These are phyloP conservation scores for Zalaria sp. DNA, from an alignment of 2,329 filamentous ascomycete genomes.

Conservation along the genomic window DNA sequence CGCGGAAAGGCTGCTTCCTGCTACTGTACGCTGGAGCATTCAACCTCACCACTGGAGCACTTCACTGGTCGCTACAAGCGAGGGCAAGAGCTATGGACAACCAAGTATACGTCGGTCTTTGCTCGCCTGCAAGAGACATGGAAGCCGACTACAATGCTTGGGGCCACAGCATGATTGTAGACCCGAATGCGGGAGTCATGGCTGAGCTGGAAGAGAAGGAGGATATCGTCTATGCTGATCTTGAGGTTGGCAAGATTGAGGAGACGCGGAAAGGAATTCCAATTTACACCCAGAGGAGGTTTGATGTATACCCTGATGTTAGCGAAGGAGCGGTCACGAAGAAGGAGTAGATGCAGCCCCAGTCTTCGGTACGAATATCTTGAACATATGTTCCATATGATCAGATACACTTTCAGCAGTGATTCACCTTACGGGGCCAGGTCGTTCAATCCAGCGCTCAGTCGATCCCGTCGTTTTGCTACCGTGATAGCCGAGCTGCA, in stretches of 20 bases:
- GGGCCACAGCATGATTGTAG: constrained; percentile 79
- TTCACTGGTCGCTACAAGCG: constrained; percentile 82
- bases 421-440: too few relatives aligned
- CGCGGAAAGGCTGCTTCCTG: constrained; percentile 72
- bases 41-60: constrained; percentile 79
- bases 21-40: constrained; percentile 94
- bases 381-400: too few relatives aligned
- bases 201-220: constrained; percentile 66
- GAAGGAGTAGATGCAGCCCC: constrained; percentile 11
- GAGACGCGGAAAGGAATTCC: constrained; percentile 74
- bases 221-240: constrained; percentile 58
- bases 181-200: constrained; percentile 76
- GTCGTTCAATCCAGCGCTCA: too few relatives aligned
- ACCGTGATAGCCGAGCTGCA: too few relatives aligned
- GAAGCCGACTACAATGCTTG: constrained; percentile 71
- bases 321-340: constrained; percentile 39
- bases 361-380: too few relatives aligned
- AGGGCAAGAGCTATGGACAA: constrained; percentile 82
- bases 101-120: constrained; percentile 84
- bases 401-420: too few relatives aligned
- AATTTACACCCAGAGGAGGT: constrained; percentile 68
- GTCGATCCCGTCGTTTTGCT: too few relatives aligned
- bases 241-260: constrained; percentile 54
- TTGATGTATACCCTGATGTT: constrained; percentile 91
- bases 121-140: constrained; percentile 76